Conservation (phyloP, 2,329 filamentous ascomycete genomes). For the Pseudocercospora vitis region DNA sequence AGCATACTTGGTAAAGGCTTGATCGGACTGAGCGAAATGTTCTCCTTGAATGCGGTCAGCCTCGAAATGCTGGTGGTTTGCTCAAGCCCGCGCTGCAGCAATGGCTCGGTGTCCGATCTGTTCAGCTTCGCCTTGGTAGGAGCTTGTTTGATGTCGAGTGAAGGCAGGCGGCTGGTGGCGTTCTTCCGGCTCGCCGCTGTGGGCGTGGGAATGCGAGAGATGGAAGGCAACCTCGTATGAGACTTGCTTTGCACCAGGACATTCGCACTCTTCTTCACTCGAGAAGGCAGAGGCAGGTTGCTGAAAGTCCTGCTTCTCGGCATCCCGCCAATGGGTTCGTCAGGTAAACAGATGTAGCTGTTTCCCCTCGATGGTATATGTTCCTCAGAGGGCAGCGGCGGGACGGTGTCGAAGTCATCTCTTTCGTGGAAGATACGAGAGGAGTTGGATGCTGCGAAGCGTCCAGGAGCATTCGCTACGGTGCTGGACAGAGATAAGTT, state of each 20-base stretch:
- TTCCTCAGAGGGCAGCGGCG: constrained; percentile 12
- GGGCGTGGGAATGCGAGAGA: constrained; percentile 30
- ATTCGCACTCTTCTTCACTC: constrained; percentile 25
- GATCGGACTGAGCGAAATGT: constrained; percentile 33
- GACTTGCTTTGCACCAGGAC: constrained; percentile 31
- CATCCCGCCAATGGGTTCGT: constrained; percentile 37
- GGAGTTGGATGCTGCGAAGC: constrained; percentile 13
- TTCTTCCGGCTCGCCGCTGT: constrained; percentile 28
- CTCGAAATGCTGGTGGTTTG: constrained; percentile 22
- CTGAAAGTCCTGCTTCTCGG: constrained; percentile 40
- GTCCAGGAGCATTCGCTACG: constrained; percentile 19
- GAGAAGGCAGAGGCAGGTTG: constrained; percentile 36
- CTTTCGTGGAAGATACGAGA: constrained; percentile 14
- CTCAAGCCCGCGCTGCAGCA: constrained; percentile 27
- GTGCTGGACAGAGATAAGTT: constrained; percentile 31
- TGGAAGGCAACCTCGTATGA: constrained; percentile 32
- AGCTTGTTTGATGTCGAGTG: constrained; percentile 14
- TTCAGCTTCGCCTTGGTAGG: constrained; percentile 26
- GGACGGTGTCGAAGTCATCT: constrained; percentile 16
- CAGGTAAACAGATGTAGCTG: constrained; percentile 37
- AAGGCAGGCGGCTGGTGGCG: constrained; percentile 26
- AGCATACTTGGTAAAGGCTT: constrained; percentile 29
- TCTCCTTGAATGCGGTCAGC: constrained; percentile 38
- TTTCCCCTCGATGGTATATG: constrained; percentile 25
- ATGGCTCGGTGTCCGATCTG: constrained; percentile 39